Percentiles rank a stretch among this genome's conserved stretches.
These are phyloP conservation scores for Ogataea dorogensis DNA, from an alignment of 805 yeast species.

Conservation along the genomic window DNA sequence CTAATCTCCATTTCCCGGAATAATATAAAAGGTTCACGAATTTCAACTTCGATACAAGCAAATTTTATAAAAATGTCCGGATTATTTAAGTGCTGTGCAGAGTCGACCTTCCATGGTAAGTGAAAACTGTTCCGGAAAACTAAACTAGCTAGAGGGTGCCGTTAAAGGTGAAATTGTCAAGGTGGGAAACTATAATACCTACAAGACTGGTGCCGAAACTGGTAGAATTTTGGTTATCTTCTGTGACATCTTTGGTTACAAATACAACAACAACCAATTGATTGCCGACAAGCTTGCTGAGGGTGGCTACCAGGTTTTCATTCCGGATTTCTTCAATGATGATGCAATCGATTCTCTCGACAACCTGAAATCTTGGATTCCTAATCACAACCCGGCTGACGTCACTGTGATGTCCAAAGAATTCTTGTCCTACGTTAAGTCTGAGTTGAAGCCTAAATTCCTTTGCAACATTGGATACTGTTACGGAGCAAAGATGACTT, in stretches of 20 bases:
- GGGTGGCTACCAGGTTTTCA: slow-evolving; percentile 59
- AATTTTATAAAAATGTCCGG: slow-evolving; percentile 9
- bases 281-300: slow-evolving; percentile 66
- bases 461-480: slow-evolving; percentile 74
- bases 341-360: slow-evolving; percentile 39
- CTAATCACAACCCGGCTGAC: slow-evolving; percentile 35
- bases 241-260: slow-evolving; percentile 70
- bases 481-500: slow-evolving; percentile 73
- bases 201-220: slow-evolving; percentile 46
- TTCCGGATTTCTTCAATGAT: slow-evolving; percentile 73
- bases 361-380: slow-evolving; percentile 45
- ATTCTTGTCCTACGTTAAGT: slow-evolving; percentile 45
- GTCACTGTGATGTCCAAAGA: slow-evolving; percentile 48
- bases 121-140: slow-evolving; percentile 24
- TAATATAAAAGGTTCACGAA: no score
- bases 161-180: slow-evolving; percentile 44
- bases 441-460: slow-evolving; percentile 45
- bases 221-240: slow-evolving; percentile 57
- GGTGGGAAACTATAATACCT: slow-evolving; percentile 44
- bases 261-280: slow-evolving; percentile 54
- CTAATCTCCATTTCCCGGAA: no score
- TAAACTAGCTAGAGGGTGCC: slow-evolving; percentile 29
- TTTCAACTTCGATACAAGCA: no score
- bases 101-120: slow-evolving; percentile 29
- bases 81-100: slow-evolving; percentile 10